A percentile compares a stretch with the other conserved stretches of the same genome.
Conservation (phyloP, 2,329 filamentous ascomycete species). For the Biscogniauxia mediterranea region DNA sequence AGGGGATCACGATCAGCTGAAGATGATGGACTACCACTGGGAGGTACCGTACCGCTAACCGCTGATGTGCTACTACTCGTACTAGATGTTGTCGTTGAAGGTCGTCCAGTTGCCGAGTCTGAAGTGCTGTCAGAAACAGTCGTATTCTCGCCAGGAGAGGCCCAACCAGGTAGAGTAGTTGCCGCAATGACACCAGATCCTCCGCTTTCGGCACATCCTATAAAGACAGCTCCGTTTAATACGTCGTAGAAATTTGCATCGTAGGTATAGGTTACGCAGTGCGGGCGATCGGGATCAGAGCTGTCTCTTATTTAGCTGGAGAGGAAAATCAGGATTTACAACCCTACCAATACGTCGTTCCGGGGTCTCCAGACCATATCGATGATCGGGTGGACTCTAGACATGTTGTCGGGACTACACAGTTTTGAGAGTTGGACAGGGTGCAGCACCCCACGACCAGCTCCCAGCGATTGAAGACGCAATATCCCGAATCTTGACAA, state of each 20-base stretch:
- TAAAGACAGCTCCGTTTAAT: conserved; percentile 26
- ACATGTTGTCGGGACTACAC: conserved; percentile 30
- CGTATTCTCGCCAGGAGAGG: conserved; percentile 4
- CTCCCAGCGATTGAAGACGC: conserved; percentile 15
- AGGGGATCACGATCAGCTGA: conserved; percentile 3
- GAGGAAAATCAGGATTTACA: not conserved
- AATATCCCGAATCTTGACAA: conserved; percentile 23
- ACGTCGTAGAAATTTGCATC: conserved; percentile 26
- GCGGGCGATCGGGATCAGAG: conserved; percentile 20
- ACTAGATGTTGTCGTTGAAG: conserved; percentile 6
- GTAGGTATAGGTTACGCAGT: conserved; percentile 31
- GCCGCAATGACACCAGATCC: conserved; percentile 26
- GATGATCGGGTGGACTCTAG: conserved; percentile 21
- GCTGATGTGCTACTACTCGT: conserved; percentile 10
- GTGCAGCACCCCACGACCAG: conserved; percentile 30
- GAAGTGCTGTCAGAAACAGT: conserved; percentile 6
- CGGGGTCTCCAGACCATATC: conserved; percentile 16
- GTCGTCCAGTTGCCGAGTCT: not conserved
- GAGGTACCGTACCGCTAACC: conserved; percentile 22
- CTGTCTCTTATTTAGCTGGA: conserved; percentile 22
- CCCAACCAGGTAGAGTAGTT: conserved; percentile 15
- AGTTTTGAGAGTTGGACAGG: conserved; percentile 19
- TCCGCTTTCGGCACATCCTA: conserved; percentile 26
- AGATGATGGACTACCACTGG: conserved; percentile 14
- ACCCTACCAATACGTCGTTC: conserved; percentile 28